Base-by-base conservation (phyloP, 257 asterid genomes). In the Solanum bulbocastanum region DNA sequence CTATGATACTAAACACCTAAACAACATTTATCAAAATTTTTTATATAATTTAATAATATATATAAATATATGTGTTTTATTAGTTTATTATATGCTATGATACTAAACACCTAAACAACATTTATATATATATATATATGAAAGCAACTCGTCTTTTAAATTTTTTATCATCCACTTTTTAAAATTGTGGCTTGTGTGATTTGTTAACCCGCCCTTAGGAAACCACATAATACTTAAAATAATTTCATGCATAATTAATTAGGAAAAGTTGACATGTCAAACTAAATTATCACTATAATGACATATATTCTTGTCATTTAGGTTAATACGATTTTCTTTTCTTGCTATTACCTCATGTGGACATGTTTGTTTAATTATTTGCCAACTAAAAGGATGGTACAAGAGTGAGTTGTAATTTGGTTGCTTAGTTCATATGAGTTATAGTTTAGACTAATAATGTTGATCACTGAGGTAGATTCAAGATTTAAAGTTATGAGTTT, bases 181-280 rank as follows among this genome's bases (percentile, higher is more conserved):
- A 8, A 3, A 72, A 4, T 33, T 72, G 79, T 73, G 49, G 82
- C 49, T 20, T 18, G 30, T 35, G 46, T 73, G 18, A 73, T 73
- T 72, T n/a, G 13, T 33, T 16, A 33, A 44, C 42, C 44, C 44
- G 0, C 40, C 7, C 10, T 69, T 30, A 71, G 42, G 20, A 32
- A 73, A 73, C 40, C 44, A 72, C 20, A 18, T 36, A 36, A 20
- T 73, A 73, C 46, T 35, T 35, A 4, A 66, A 27, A 58, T 58
- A 58, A 73, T 35, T 20, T 73, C 82, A 73, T 73, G 82, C 82
- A 36, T 73, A 36, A 73, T 36, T 73, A 35, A 73, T 73, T 73
- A 73, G 30, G 25, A 73, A 73, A 18, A 35, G 81, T 73, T 35
- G 46, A 73, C 46, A 20, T 73, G 27, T 73, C 81, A 73, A 73